Evolutionary conservation across 805 yeast species (phyloP).

Genomic region (Spathaspora sp.): DNA sequence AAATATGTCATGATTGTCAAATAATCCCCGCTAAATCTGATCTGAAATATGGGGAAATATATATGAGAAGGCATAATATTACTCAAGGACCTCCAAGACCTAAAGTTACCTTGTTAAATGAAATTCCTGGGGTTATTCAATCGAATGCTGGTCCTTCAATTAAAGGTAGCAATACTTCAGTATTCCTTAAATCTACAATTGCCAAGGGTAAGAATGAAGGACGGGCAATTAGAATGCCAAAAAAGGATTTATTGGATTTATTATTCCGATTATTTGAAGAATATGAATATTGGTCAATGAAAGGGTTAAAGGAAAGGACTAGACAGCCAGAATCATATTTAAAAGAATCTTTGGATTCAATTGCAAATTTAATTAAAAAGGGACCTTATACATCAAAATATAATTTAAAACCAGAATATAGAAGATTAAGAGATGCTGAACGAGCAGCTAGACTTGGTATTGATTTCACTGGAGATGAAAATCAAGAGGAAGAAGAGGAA

Average conservation of each 20-base stretch:
- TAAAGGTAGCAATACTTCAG: slow-evolving; percentile 61
- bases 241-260: slow-evolving; percentile 83
- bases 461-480: slow-evolving; percentile 37
- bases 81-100: slow-evolving; percentile 50
- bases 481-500: slow-evolving; percentile 56
- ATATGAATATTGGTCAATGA: slow-evolving; percentile 94
- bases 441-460: slow-evolving; percentile 61
- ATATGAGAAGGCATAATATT: slow-evolving; percentile 48
- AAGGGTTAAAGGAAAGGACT: slow-evolving; percentile 89
- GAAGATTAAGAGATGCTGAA: slow-evolving; percentile 72
- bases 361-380: slow-evolving; percentile 84
- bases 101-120: slow-evolving; percentile 67
- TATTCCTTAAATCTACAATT: slow-evolving; percentile 49
- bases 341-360: slow-evolving; percentile 84
- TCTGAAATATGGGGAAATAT: slow-evolving; percentile 62
- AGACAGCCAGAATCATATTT: slow-evolving; percentile 93
- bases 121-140: slow-evolving; percentile 83
- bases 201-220: slow-evolving; percentile 59
- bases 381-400: slow-evolving; percentile 96
- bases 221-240: slow-evolving; percentile 91
- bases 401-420: slow-evolving; percentile 86
- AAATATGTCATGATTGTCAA: slow-evolving; percentile 89
- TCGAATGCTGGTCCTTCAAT: slow-evolving; percentile 84
- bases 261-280: slow-evolving; percentile 89
- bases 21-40: slow-evolving; percentile 76